Percentiles rank a stretch among this genome's conserved stretches.
Conservation (phyloP, 2,329 filamentous ascomycete species). For the Colletotrichum sp. region DNA sequence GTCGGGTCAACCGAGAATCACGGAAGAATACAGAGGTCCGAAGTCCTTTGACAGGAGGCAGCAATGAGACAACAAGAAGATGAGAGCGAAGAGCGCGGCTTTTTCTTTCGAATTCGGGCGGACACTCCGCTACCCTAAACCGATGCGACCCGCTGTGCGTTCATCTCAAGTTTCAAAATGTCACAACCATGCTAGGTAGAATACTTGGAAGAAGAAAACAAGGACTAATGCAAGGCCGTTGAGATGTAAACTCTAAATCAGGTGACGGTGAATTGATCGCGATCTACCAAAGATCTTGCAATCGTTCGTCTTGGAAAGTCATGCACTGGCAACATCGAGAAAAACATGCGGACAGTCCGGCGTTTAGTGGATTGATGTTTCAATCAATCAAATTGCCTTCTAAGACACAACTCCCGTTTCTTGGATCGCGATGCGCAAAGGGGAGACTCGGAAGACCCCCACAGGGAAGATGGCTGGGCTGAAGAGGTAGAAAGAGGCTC, state of each 20-base stretch:
- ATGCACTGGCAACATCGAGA: neutral
- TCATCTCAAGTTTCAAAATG: neutral
- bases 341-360: neutral
- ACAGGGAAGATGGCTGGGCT: neutral
- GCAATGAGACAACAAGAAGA: neutral
- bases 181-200: neutral
- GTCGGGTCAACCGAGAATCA: neutral
- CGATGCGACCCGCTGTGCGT: neutral
- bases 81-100: neutral
- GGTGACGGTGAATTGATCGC: neutral
- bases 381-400: neutral
- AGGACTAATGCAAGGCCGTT: neutral
- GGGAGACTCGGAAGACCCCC: neutral
- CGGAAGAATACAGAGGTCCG: neutral
- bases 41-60: neutral
- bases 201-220: neutral
- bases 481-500: neutral
- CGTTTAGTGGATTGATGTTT: neutral
- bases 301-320: neutral
- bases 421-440: neutral
- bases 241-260: neutral
- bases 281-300: neutral
- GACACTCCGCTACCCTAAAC: neutral
- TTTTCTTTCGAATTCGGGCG: neutral
- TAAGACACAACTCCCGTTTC: neutral